These are phyloP conservation scores for Orbilia brochopaga DNA, from an alignment of 2,329 filamentous ascomycete genomes.

Conservation along the genomic window DNA sequence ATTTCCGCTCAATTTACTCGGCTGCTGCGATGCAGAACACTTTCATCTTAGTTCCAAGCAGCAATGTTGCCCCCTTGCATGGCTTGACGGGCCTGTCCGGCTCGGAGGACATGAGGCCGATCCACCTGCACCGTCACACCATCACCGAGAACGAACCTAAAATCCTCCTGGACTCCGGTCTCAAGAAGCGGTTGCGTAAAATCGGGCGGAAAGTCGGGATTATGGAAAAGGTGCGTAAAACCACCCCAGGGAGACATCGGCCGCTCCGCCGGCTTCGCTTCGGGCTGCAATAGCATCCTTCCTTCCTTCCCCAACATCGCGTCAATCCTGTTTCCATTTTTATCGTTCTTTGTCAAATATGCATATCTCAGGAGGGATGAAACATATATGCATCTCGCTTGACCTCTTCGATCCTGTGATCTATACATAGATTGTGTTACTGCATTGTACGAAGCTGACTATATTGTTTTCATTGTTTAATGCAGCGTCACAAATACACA, in stretches of 20 bases:
- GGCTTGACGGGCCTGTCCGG: conserved; percentile 25
- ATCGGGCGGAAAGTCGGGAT: conserved; percentile 27
- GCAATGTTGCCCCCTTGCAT: conserved; percentile 21
- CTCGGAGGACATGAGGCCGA: conserved; percentile 7
- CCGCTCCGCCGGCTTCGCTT: background rate
- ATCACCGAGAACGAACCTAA: conserved; percentile 32
- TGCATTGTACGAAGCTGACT: no score
- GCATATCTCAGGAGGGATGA: no score
- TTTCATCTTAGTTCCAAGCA: conserved; percentile 30
- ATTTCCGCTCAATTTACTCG: background rate
- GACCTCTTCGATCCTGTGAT: no score
- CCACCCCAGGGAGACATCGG: background rate
- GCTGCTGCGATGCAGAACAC: conserved; percentile 24
- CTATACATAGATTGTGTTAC: no score
- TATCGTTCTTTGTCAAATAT: background rate
- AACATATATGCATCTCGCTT: no score
- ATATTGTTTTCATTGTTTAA: no score
- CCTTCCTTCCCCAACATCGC: no score
- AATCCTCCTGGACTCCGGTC: conserved; percentile 22
- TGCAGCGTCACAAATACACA: background rate
- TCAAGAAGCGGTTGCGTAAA: conserved; percentile 24
- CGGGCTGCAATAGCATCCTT: background rate
- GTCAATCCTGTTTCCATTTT: no score
- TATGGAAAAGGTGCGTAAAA: background rate
- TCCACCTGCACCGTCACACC: conserved; percentile 7